Base-by-base conservation (phyloP, 345 rosid genomes). In the Aegle marmelos region DNA sequence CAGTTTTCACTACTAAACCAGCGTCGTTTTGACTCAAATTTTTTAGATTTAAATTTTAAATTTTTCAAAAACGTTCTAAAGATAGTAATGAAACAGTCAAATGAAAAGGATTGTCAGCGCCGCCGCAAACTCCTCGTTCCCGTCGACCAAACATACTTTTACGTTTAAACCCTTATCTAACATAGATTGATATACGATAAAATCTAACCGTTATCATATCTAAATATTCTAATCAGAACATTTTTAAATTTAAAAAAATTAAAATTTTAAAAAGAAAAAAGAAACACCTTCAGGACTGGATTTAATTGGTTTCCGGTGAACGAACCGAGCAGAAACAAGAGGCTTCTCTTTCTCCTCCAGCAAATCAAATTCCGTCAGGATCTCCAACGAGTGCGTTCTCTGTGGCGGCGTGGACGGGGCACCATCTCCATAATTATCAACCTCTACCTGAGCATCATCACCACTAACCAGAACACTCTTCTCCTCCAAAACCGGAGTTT, bases 261-360 rank as follows among this genome's bases (percentile, higher is more conserved):
- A 30, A 31, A 4, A 0, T 4, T 14, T 6, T 1, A 0, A 4
- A n/a, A n/a, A n/a, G n/a, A 50, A 72, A 14, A 50, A 9, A 24
- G 19, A 7, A 31, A 64, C 86, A 93, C 97, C 95, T 89, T 90
- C 90, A 34, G 87, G 86, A 74, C 79, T 34, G 89, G 64, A n/a
- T 75, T 69, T 72, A 33, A 76, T 39, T 41, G 80, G 83, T 17
- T 83, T 90, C 83, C 87, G 86, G 57, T 86, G 83, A 28, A 78
- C 83, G 76, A 90, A 81, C 64, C 91, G 82, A 41, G 92, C 54
- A 53, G 91, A 86, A 86, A 82, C 86, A 30, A 82, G 93, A 48
- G 89, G 90, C 77, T 88, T 81, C 87, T 87, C 90, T 77, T 88
- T 70, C 87, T 86, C 89, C 76, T 71, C 48, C 76, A 87, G 70